Evolutionary conservation across 495 filamentous ascomycete genomes (phyloP).

Genomic region (Physcia stellaris): DNA sequence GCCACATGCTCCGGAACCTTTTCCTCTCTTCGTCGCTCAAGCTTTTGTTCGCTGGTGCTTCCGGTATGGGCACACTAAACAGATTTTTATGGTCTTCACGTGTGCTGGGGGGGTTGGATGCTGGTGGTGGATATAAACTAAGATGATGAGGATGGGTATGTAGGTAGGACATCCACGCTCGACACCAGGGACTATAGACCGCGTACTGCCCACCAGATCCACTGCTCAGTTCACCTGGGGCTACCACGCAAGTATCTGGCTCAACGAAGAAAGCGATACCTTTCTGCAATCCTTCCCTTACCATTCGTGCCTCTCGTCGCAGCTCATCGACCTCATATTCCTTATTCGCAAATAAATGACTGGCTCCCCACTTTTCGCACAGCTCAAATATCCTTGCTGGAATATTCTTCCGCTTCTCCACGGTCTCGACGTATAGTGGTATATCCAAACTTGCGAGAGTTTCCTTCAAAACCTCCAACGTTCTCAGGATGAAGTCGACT

Average conservation of each 20-base stretch:
- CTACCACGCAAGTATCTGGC: slow-evolving; percentile 73
- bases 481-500: slow-evolving; percentile 69
- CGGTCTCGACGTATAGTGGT: slow-evolving; percentile 62
- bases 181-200: slow-evolving; percentile 74
- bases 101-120: slow-evolving; percentile 42
- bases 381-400: slow-evolving; percentile 53
- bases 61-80: slow-evolving; percentile 52
- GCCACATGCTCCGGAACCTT: slow-evolving; percentile 48
- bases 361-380: slow-evolving; percentile 59
- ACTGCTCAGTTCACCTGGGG: slow-evolving; percentile 50
- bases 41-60: slow-evolving; percentile 47
- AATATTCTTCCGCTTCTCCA: slow-evolving; percentile 49
- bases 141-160: slow-evolving; percentile 54
- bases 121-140: slow-evolving; percentile 41
- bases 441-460: slow-evolving; percentile 63
- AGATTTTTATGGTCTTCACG: slow-evolving; percentile 39
- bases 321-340: slow-evolving; percentile 52
- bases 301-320: slow-evolving; percentile 53
- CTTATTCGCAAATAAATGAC: slow-evolving; percentile 40
- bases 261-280: slow-evolving; percentile 50
- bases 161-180: slow-evolving; percentile 59
- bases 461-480: slow-evolving; percentile 45
- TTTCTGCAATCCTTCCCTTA: slow-evolving; percentile 41
- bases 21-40: slow-evolving; percentile 45
- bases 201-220: slow-evolving; percentile 65